Base-by-base conservation (phyloP, 148 eudicot genomes). In the Pouteria glomerata region DNA sequence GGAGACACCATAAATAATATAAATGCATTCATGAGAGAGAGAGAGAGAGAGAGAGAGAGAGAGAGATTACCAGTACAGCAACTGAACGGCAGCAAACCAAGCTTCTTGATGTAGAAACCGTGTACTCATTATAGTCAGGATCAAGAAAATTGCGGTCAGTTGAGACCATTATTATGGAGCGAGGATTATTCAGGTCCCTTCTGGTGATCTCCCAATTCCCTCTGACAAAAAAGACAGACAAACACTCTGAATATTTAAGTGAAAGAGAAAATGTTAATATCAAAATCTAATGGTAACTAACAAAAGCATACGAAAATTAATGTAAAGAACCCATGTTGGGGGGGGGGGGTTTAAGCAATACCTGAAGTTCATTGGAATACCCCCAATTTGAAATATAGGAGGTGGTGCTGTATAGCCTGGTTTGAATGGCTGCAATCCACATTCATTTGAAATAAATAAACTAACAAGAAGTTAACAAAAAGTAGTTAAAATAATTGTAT, bases 361-460 rank as follows among this genome's bases (percentile, higher is more conserved):
- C 97, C 97, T 91, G 58, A 91, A 64, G 71, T 83, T 85, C 60
- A 89, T 30, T 3, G 90, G 90, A 66, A 90, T 76, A n/a, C 72
- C 78, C 14, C 96, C 90, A 61, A 89, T 69, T 23, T 80, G 85
- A 59, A 90, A 58, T n/a, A 93, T 42, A 4, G 95, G 90, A 56
- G 98, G 92, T 31, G 98, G 98, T 66, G 98, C 98, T n/a, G 85
- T 84, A 55, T 93, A 93, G 35, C 92, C 97, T 64, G 95, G 98
- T 79, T 72, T 80, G 71, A 89, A 93, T 74, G 77, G 85, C 98
- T 93, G 90, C 78, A 85, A 39, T 13, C 1, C 44, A 21, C 44
- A 45, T 12, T 6, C 44, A 60, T 29, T 44, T 26, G 57, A n/a
- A 44, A 55, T 31, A 58, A 31, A 63, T 39, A 10, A 39, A 10